Evolutionary conservation across 345 rosid species (phyloP), one percentile per base, ranked within the genome.

Genomic region (Murraya paniculata): DNA sequence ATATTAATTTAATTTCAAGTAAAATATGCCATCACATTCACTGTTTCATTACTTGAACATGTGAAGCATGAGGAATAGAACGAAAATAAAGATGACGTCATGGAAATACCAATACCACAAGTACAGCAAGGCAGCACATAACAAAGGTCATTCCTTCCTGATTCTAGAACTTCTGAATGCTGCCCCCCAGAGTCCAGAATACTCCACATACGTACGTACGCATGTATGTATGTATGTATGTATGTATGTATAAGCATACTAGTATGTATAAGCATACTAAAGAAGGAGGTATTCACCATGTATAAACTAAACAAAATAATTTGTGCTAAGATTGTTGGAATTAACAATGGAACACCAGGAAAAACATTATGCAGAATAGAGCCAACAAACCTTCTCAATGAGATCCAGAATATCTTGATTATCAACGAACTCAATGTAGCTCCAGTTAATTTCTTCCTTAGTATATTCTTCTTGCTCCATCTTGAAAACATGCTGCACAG

Each of bases 391-490:
- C 98, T 92, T 96, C 81, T 94, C 99, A 84, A 96, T 94, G 81
- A 96, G 99, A 80, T 96, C 98, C 83, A 96, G 83, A 83, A 96
- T 72, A 85, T 94, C 98, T 87, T 96, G 87, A 86, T 94, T 94
- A 84, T 96, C 99, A 39, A 94, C 93, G 80, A 96, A 96, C 2
- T 94, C 99, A 79, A 96, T 96, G 89, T 94, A 96, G 89, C 99
- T 96, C 99, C 99, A 96, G 82, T 92, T 81, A 86, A 96, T 96
- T 87, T 92, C 91, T 88, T 96, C 99, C 82, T 92, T 96, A 24
- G 89, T 91, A 84, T 95, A 93, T 81, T 95, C 99, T 82, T 95
- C 99, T 92, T 96, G 99, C 88, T 95, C 99, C 99, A 96, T 94
- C 89, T 96, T 96, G 86, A 96, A 96, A 77, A 96, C 99, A 73